Percentiles rank a stretch among this genome's conserved stretches.
These are phyloP conservation scores for Curvularia spicifera DNA, from an alignment of 2,329 filamentous ascomycete species.

Conservation along the genomic window DNA sequence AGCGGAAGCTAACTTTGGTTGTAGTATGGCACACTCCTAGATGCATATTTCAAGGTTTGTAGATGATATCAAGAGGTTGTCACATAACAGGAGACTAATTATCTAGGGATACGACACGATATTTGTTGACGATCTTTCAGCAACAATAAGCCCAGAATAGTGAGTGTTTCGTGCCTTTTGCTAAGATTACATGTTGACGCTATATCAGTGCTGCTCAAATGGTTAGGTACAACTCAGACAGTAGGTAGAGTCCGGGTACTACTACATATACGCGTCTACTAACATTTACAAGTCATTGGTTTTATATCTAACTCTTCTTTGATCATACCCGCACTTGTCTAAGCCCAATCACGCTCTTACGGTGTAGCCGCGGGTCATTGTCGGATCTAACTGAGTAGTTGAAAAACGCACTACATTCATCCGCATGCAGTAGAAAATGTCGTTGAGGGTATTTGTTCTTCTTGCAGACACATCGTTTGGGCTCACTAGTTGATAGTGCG, in stretches of 20 bases:
- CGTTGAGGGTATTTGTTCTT: too few relatives aligned
- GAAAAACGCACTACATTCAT: too few relatives aligned
- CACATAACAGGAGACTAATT: conserved; percentile 2
- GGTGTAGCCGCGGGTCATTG: neutral
- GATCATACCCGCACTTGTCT: conserved; percentile 10
- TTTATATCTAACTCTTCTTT: conserved; percentile 18
- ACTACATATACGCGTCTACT: neutral
- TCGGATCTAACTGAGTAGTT: too few relatives aligned
- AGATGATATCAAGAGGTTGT: conserved; percentile 4
- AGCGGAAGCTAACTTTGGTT: neutral
- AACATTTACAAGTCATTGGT: conserved; percentile 11
- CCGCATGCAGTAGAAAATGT: too few relatives aligned
- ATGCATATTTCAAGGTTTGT: conserved; percentile 2
- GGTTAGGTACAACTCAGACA: conserved; percentile 23
- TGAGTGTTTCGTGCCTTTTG: conserved; percentile 5
- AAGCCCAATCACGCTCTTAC: neutral
- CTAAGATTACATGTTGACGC: neutral
- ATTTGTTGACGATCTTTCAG: conserved; percentile 26
- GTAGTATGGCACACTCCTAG: conserved; percentile 1
- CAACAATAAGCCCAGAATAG: conserved; percentile 25
- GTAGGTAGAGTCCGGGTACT: conserved; percentile 1
- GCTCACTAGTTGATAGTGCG: too few relatives aligned
- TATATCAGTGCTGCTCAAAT: conserved; percentile 21
- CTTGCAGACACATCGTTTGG: too few relatives aligned
- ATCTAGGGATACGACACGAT: conserved; percentile 25